Percentiles rank a stretch among this genome's conserved stretches.
These are phyloP conservation scores for Coelastrella sp. DNA, from an alignment of 139 green algal genomes.

Conservation along the genomic window DNA sequence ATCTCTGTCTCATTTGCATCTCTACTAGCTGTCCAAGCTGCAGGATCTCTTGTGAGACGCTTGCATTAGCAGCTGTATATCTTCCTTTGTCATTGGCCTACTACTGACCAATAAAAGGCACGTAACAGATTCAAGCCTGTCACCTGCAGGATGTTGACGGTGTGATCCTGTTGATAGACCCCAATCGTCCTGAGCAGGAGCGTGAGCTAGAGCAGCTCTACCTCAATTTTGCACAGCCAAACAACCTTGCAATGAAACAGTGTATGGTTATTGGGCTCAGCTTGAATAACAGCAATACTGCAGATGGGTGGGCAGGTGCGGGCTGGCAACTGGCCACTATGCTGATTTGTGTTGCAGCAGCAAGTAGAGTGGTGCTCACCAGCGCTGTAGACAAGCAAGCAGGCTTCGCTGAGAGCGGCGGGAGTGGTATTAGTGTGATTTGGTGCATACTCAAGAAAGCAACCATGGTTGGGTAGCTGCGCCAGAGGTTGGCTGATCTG, in stretches of 20 bases:
- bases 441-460: too few species aligned
- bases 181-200: conserved; percentile 62
- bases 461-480: too few species aligned
- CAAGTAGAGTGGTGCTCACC: too few species aligned
- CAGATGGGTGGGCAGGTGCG: conserved; percentile 61
- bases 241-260: conserved; percentile 71
- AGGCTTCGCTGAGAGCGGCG: too few species aligned
- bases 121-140: not conserved
- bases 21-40: too few species aligned
- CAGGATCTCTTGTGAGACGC: not conserved
- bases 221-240: conserved; percentile 71
- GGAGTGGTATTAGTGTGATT: too few species aligned
- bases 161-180: conserved; percentile 66
- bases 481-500: too few species aligned
- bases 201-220: conserved; percentile 69
- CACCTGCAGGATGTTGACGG: conserved; percentile 65
- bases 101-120: not conserved
- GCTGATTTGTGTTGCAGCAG: conserved; percentile 29
- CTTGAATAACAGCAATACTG: not conserved
- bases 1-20: too few species aligned
- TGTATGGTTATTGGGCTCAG: conserved; percentile 63
- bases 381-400: too few species aligned
- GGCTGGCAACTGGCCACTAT: conserved; percentile 36
- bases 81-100: not conserved
- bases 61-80: not conserved